phyloP scores from a whole-genome alignment of 257 asterid species.

The Linderniella brevidens region DNA sequence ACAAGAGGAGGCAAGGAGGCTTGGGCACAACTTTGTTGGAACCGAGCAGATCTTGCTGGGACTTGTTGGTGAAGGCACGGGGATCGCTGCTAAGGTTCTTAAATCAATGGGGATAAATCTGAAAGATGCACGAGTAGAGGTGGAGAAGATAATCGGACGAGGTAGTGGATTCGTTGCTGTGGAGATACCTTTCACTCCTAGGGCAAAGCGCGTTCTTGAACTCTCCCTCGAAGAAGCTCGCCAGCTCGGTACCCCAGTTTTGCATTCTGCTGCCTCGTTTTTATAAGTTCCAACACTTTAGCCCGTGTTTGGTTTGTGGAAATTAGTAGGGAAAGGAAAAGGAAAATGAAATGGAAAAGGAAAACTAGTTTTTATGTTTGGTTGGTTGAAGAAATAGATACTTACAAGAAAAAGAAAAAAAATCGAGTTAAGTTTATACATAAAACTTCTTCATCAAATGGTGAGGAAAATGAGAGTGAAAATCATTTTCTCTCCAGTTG shows the following conservation, averaged over 20 bases:
- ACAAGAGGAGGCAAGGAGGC: slow-evolving; percentile 94
- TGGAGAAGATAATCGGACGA: slow-evolving; percentile 90
- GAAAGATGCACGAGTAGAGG: slow-evolving; percentile 96
- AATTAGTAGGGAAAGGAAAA: too few species aligned
- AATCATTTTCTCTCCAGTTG: too few species aligned
- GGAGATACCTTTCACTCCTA: slow-evolving; percentile 96
- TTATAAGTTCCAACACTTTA: too few species aligned
- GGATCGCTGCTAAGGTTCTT: slow-evolving; percentile 95
- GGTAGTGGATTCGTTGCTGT: slow-evolving; percentile 97
- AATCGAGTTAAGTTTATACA: too few species aligned
- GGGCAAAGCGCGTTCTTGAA: slow-evolving; percentile 89
- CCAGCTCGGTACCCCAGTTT: slow-evolving; percentile 57
- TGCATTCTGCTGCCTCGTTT: neutral
- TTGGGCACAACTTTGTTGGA: slow-evolving; percentile 92
- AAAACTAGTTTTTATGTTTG: too few species aligned
- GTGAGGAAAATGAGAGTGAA: too few species aligned
- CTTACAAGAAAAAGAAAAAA: too few species aligned
- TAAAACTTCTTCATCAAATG: too few species aligned
- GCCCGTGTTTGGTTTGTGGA: too few species aligned
- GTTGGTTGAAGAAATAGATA: too few species aligned
- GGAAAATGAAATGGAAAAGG: too few species aligned
- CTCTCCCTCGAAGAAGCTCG: slow-evolving; percentile 98
- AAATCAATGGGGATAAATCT: slow-evolving; percentile 92
- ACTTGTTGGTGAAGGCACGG: slow-evolving; percentile 96
- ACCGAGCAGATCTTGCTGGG: slow-evolving; percentile 91